Base-by-base conservation (phyloP, 257 asterid species). In the Solanum neorickii region DNA sequence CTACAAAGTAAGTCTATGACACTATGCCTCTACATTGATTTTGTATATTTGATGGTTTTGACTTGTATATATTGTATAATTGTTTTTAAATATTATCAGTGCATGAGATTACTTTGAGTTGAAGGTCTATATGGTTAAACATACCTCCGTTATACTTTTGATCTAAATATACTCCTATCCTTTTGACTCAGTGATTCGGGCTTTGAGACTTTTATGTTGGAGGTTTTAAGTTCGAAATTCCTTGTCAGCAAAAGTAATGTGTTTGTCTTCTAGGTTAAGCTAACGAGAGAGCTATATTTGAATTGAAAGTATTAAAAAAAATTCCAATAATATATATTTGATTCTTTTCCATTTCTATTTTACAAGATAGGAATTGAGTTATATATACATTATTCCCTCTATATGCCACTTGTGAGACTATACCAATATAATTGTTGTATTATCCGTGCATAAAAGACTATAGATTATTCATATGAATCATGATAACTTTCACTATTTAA, bases 21-120 rank as follows among this genome's bases (percentile, higher is more conserved):
- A 5, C 39, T 37, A 5, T 94, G 95, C 92, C 1, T 97, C 98
- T 9, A 89, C 95, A 59, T 97, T 95, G 88, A 95, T 98, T 59
- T 97, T 72, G 46, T 33, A 72, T 33, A 33, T 16, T 9, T 70
- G 77, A 33, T 70, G 77, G 44, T 31, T 33, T 31, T 33, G 44
- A 31, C 44, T 16, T 33, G 18, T 14, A 69, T 31, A 16, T 3
- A 1, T 18, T 4, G 12, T 31, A 8, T 0, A 16, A 70, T 69
- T 69, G 23, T 1, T 69, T 13, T 27, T 27, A 27, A 15, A 69
- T 69, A 15, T 25, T 66, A 66, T 25, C 8, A 66, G 1, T 9
- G 12, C 69, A 21, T 27, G 10, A 66, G 16, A 66, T 66, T 66
- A 0, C 7, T 13, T 66, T 66, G 37, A 12, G 73, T 13, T 23